Conservation (phyloP, 2,329 filamentous ascomycete species). For the Aspergillus alliaceus region DNA sequence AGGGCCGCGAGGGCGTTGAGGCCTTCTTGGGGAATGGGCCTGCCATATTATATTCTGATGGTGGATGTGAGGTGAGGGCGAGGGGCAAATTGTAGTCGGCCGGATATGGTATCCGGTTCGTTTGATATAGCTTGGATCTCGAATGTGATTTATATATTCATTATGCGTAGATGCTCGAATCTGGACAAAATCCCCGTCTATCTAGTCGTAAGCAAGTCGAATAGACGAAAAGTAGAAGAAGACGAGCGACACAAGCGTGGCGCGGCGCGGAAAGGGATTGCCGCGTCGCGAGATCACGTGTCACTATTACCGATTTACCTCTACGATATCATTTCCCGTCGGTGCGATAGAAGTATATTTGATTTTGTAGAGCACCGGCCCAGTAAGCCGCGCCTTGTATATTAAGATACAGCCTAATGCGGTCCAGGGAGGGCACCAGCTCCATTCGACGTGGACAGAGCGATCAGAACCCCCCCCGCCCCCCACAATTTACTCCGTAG, state of each 20-base stretch:
- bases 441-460: not conserved
- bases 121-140: not conserved
- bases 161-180: not conserved
- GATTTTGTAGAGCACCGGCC: not conserved
- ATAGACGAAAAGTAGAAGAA: not conserved
- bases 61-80: not conserved
- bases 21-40: constrained; percentile 22
- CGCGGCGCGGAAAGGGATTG: constrained; percentile 12
- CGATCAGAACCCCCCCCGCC: too few relatives aligned
- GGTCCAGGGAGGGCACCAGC: not conserved
- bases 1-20: constrained; percentile 24
- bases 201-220: too few relatives aligned
- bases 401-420: not conserved
- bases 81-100: not conserved
- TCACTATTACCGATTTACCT: not conserved
- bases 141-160: not conserved
- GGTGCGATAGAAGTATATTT: not conserved
- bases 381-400: not conserved
- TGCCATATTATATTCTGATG: constrained; percentile 21
- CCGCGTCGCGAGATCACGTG: constrained; percentile 25
- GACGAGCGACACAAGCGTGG: too few relatives aligned
- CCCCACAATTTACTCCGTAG: not conserved
- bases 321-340: not conserved
- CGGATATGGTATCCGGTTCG: not conserved
- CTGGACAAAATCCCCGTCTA: too few relatives aligned